Conservation (phyloP, 1,284 basidiomycete genomes). For the Ustilago hordei region DNA sequence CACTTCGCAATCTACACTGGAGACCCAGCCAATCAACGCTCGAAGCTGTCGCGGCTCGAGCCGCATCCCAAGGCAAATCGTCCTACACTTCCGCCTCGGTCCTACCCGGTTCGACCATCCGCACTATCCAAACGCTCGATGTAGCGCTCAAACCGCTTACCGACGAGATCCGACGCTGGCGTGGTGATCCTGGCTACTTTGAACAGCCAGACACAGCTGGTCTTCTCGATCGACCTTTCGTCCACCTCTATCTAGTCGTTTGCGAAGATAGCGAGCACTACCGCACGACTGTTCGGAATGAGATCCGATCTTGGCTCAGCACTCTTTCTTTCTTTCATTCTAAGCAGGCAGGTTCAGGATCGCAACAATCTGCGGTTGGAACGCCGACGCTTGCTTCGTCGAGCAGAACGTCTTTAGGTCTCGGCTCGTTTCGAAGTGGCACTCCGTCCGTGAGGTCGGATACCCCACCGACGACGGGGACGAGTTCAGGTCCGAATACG, state of each 20-base stretch:
- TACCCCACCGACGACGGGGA: conserved; percentile 23
- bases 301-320: conserved; percentile 65
- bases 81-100: conserved; percentile 30
- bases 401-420: conserved; percentile 30
- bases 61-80: conserved; percentile 41
- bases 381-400: conserved; percentile 26
- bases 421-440: conserved; percentile 34
- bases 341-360: conserved; percentile 17
- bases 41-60: conserved; percentile 39
- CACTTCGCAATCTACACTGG: conserved; percentile 68
- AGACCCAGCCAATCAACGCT: conserved; percentile 53
- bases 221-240: conserved; percentile 59
- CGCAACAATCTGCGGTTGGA: conserved; percentile 9
- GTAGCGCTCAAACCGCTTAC: conserved; percentile 52
- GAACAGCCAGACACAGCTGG: conserved; percentile 40
- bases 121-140: conserved; percentile 59
- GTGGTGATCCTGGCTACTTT: conserved; percentile 55
- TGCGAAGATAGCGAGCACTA: conserved; percentile 67
- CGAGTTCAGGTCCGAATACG: conserved; percentile 37
- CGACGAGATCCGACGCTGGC: conserved; percentile 48
- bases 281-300: conserved; percentile 63
- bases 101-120: conserved; percentile 43
- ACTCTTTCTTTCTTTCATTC: conserved; percentile 54
- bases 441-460: conserved; percentile 39
- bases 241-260: conserved; percentile 65